A percentile compares a stretch with the other conserved stretches of the same genome.
These are phyloP conservation scores for Crucibulum laeve DNA, from an alignment of 768 basidiomycete species.

Conservation along the genomic window DNA sequence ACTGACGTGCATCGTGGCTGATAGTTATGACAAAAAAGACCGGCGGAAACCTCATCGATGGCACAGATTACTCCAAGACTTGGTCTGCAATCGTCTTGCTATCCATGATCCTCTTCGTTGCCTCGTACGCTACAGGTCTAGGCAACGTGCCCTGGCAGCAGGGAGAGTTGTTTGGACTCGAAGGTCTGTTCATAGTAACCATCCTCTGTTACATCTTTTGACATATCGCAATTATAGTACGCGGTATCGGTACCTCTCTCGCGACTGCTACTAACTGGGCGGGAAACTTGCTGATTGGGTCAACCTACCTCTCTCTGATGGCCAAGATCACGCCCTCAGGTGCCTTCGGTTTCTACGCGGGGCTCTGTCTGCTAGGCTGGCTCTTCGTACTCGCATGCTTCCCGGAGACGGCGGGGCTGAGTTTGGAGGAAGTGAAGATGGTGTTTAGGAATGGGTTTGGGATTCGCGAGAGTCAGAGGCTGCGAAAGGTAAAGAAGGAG, in stretches of 20 bases:
- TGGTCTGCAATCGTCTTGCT: conserved; percentile 71
- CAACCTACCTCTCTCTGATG: conserved; percentile 82
- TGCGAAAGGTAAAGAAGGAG: conserved; percentile 42
- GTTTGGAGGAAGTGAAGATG: conserved; percentile 61
- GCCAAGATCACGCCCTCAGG: conserved; percentile 66
- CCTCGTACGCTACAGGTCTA: conserved; percentile 74
- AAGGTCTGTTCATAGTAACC: conserved; percentile 35
- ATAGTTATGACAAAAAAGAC: conserved; percentile 60
- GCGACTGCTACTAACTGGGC: conserved; percentile 78
- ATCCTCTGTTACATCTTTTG: background rate
- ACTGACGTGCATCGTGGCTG: background rate
- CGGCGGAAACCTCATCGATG: conserved; percentile 53
- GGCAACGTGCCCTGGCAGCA: conserved; percentile 88
- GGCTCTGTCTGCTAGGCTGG: conserved; percentile 65
- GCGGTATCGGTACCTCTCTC: conserved; percentile 74
- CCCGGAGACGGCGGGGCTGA: conserved; percentile 76
- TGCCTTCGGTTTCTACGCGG: conserved; percentile 75
- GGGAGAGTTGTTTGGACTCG: conserved; percentile 76
- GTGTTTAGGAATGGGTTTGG: conserved; percentile 66
- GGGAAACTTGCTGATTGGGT: conserved; percentile 69
- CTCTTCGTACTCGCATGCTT: conserved; percentile 67
- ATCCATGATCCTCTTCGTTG: conserved; percentile 82
- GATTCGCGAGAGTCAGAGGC: conserved; percentile 48
- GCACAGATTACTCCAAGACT: conserved; percentile 48
- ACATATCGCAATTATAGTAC: conserved; percentile 37